Evolutionary conservation across 805 yeast species (phyloP).

Genomic region (Priceomyces fermenticarens): DNA sequence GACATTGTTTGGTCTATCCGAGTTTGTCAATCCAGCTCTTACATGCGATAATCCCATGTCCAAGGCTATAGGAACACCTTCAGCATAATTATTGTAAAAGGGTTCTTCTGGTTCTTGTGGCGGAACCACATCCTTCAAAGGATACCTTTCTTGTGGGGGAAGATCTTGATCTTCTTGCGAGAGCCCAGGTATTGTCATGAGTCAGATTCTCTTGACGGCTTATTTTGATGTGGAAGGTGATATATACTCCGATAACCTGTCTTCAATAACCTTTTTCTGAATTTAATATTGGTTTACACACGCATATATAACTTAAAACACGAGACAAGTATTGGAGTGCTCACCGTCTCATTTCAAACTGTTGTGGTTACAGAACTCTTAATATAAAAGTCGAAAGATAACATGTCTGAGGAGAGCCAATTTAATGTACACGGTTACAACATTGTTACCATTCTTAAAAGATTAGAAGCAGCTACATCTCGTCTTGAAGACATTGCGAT

Average conservation of each 20-base stretch:
- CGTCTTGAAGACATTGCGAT: conserved; percentile 86
- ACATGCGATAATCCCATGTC: conserved; percentile 74
- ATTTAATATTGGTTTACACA: background rate
- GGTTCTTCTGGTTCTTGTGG: conserved; percentile 41
- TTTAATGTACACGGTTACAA: conserved; percentile 78
- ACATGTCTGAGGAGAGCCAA: conserved; percentile 41
- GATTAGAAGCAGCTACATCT: conserved; percentile 91
- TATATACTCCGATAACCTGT: background rate
- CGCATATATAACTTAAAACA: too few species aligned
- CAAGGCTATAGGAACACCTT: conserved; percentile 74
- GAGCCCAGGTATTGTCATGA: conserved; percentile 1
- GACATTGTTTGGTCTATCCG: conserved; percentile 49
- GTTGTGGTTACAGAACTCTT: too few species aligned
- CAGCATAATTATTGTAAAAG: conserved; percentile 44
- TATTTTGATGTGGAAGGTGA: background rate
- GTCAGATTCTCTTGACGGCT: background rate
- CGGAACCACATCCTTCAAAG: conserved; percentile 38
- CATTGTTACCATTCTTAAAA: conserved; percentile 64
- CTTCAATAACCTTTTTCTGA: background rate
- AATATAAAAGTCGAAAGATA: conserved; percentile 1
- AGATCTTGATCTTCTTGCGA: conserved; percentile 15
- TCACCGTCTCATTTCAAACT: too few species aligned
- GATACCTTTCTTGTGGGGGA: conserved; percentile 42
- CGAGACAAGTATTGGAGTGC: too few species aligned
- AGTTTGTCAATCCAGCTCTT: conserved; percentile 57